A percentile compares a stretch with the other conserved stretches of the same genome.
Conservation (phyloP, 2,329 filamentous ascomycete species). For the Fusarium sp. region DNA sequence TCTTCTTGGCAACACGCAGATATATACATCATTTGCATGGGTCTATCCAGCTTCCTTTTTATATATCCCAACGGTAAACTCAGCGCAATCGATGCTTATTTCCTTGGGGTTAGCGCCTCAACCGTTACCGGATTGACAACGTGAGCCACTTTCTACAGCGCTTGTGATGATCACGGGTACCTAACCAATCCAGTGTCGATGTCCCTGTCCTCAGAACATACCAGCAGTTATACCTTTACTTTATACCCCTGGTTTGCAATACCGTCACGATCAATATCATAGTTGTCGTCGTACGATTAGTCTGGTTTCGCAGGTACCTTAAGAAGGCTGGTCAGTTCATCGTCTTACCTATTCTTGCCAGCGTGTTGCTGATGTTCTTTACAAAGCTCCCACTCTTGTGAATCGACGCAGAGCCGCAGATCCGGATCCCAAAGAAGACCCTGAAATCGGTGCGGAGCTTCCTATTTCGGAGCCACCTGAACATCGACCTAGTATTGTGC, state of each 20-base stretch:
- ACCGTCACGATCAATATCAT: constrained; percentile 62
- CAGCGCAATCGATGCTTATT: constrained; percentile 60
- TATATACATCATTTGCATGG: constrained; percentile 44
- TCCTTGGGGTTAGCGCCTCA: constrained; percentile 61
- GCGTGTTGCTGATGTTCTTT: background rate
- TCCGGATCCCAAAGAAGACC: constrained; percentile 20
- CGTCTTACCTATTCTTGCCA: background rate
- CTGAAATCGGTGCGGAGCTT: constrained; percentile 9
- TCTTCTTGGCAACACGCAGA: constrained; percentile 30
- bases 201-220: constrained; percentile 61
- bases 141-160: constrained; percentile 47
- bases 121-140: constrained; percentile 65
- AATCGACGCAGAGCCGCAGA: constrained; percentile 11
- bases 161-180: background rate
- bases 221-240: constrained; percentile 64
- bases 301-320: constrained; percentile 62
- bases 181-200: constrained; percentile 56
- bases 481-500: constrained; percentile 7
- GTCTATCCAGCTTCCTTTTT: constrained; percentile 37
- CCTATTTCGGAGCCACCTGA: constrained; percentile 1
- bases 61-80: constrained; percentile 44
- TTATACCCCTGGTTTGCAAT: constrained; percentile 62
- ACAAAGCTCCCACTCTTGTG: constrained; percentile 34
- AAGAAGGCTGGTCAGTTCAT: constrained; percentile 51
- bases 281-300: constrained; percentile 60